A percentile compares a stretch with the other conserved stretches of the same genome.
phyloP scores from a whole-genome alignment of 2,329 filamentous ascomycete genomes.

The Ophiostoma pallidulum region DNA sequence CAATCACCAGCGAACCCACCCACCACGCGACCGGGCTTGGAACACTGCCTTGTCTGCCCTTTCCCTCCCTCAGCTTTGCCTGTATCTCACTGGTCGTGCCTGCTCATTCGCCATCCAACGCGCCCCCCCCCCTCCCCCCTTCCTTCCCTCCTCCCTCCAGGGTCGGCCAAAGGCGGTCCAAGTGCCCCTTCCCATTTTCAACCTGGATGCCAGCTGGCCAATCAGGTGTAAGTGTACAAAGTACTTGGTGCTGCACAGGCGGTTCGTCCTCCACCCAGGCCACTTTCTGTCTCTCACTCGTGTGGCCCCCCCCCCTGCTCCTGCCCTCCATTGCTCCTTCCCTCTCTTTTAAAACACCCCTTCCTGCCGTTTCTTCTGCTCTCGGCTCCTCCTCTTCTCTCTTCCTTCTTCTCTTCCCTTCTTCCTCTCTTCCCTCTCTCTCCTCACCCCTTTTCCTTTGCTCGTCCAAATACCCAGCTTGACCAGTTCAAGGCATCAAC shows the following conservation, averaged over 20 bases:
- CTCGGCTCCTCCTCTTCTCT: conserved; percentile 15
- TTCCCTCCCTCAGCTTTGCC: neutral
- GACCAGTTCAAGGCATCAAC: conserved; percentile 26
- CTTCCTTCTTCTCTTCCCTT: conserved; percentile 10
- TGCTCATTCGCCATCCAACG: conserved; percentile 3
- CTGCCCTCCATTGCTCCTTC: conserved; percentile 13
- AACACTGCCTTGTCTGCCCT: neutral
- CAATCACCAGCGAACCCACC: neutral
- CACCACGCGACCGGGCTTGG: neutral
- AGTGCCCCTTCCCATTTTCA: conserved; percentile 9
- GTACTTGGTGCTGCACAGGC: conserved; percentile 6
- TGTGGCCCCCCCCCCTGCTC: conserved; percentile 2
- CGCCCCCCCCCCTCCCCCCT: neutral
- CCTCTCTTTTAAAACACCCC: conserved; percentile 13
- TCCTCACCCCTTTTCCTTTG: conserved; percentile 10
- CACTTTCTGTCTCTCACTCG: conserved; percentile 6
- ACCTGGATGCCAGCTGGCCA: conserved; percentile 5
- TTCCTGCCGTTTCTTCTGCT: conserved; percentile 13
- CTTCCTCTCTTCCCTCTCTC: conserved; percentile 11
- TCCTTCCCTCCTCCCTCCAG: neutral
- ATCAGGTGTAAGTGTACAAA: conserved; percentile 14
- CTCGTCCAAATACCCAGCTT: conserved; percentile 16
- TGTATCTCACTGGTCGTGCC: neutral
- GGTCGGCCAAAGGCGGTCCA: neutral
- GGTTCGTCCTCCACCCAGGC: conserved; percentile 11